A percentile compares a stretch with the other conserved stretches of the same genome.
Conservation (phyloP, 2,329 filamentous ascomycete genomes). For the Cercospora citrullina region DNA sequence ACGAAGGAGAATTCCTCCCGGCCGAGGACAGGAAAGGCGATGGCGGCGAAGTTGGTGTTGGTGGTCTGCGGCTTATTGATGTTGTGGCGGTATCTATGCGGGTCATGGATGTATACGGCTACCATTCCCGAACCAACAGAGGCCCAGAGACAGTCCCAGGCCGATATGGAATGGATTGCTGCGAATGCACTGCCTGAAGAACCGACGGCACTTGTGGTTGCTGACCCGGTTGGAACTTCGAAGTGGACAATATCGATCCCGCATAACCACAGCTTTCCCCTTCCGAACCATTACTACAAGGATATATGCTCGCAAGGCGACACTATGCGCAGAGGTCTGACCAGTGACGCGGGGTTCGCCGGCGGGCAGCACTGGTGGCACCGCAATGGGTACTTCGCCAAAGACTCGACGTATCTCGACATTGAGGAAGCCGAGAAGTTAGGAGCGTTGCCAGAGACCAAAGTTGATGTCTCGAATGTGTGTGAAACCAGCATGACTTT, state of each 20-base stretch:
- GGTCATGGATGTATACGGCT: slow-evolving; percentile 11
- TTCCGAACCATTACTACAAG: slow-evolving; percentile 64
- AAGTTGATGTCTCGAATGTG: slow-evolving; percentile 43
- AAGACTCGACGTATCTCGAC: slow-evolving; percentile 71
- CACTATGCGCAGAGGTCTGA: slow-evolving; percentile 43
- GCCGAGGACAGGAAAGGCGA: slow-evolving; percentile 19
- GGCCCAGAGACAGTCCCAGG: slow-evolving; percentile 34
- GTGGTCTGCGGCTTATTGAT: slow-evolving; percentile 22
- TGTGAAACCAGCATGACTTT: slow-evolving; percentile 76
- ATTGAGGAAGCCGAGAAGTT: slow-evolving; percentile 67
- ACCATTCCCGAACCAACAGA: neutral
- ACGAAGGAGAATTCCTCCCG: slow-evolving; percentile 26
- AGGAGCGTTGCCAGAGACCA: slow-evolving; percentile 54
- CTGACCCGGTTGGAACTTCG: slow-evolving; percentile 62
- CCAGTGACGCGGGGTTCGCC: neutral
- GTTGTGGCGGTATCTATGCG: slow-evolving; percentile 24
- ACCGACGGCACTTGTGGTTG: slow-evolving; percentile 70
- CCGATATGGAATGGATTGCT: slow-evolving; percentile 63
- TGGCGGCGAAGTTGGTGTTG: slow-evolving; percentile 18
- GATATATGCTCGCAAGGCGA: slow-evolving; percentile 63
- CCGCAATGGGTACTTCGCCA: slow-evolving; percentile 57
- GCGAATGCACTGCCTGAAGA: slow-evolving; percentile 67
- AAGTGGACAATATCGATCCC: slow-evolving; percentile 85
- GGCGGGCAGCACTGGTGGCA: slow-evolving; percentile 46
- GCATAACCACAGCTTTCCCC: slow-evolving; percentile 63